Percentiles rank a stretch among this genome's conserved stretches.
Conservation (phyloP, 2,329 filamentous ascomycete species). For the Penicillium palitans region DNA sequence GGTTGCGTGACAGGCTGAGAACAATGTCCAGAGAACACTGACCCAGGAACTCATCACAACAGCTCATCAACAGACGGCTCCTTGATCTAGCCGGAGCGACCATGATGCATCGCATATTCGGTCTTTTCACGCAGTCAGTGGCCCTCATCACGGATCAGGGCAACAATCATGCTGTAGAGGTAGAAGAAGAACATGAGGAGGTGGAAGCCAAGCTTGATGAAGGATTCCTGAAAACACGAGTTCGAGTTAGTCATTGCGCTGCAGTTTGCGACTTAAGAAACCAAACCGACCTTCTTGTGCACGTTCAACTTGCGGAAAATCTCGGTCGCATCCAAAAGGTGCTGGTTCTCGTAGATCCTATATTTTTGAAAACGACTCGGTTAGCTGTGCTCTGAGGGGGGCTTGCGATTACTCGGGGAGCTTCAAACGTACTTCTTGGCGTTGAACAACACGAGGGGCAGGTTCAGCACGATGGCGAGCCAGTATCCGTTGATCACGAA, state of each 20-base stretch:
- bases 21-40: background rate
- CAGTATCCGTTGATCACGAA: conserved; percentile 99
- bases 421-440: conserved; percentile 81
- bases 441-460: conserved; percentile 91
- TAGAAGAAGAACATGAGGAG: conserved; percentile 99
- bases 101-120: conserved; percentile 44
- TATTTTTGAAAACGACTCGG: conserved; percentile 13
- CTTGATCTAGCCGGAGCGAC: conserved; percentile 25
- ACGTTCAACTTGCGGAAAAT: conserved; percentile 99
- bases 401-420: conserved; percentile 1
- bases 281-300: conserved; percentile 79
- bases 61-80: conserved; percentile 5
- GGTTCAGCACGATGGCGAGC: conserved; percentile 86
- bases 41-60: conserved; percentile 1
- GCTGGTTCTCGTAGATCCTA: conserved; percentile 96
- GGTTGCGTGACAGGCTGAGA: background rate
- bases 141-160: conserved; percentile 91
- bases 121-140: conserved; percentile 60
- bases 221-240: conserved; percentile 73
- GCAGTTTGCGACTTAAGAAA: background rate
- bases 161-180: conserved; percentile 97
- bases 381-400: conserved; percentile 22
- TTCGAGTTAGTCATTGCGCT: conserved; percentile 11
- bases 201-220: conserved; percentile 98
- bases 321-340: conserved; percentile 94